Percentiles rank a stretch among this genome's conserved stretches.
These are phyloP conservation scores for Irpex lacteus DNA, from an alignment of 1,284 basidiomycete species.

Conservation along the genomic window DNA sequence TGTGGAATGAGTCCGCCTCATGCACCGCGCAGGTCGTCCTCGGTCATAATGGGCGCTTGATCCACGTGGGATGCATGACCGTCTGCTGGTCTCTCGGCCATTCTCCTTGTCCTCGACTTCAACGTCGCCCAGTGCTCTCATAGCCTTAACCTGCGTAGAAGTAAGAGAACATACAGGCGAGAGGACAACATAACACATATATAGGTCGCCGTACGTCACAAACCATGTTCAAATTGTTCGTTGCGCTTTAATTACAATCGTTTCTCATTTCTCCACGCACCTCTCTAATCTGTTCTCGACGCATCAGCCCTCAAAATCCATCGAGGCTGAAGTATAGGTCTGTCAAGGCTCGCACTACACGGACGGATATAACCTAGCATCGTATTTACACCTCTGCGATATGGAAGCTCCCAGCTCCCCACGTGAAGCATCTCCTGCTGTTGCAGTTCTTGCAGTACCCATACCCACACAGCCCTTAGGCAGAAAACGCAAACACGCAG, in stretches of 20 bases:
- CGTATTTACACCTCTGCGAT: neutral
- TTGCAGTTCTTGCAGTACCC: slow-evolving; percentile 22
- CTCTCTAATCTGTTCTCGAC: neutral
- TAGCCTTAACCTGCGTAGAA: too few species aligned
- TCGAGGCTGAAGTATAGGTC: neutral
- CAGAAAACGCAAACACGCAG: slow-evolving; percentile 41
- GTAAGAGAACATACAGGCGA: neutral
- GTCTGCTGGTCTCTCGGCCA: too few species aligned
- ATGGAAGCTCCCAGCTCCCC: slow-evolving; percentile 27
- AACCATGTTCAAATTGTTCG: neutral
- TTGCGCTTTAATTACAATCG: neutral
- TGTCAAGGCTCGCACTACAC: neutral
- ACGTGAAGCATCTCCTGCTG: slow-evolving; percentile 37
- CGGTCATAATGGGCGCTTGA: too few species aligned
- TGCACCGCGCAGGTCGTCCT: too few species aligned
- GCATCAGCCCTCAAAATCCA: neutral
- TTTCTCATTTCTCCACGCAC: neutral
- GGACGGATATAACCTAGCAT: neutral
- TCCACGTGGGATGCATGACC: too few species aligned
- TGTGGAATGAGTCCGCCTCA: neutral
- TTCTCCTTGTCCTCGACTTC: too few species aligned
- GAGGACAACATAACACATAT: neutral
- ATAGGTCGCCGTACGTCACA: neutral
- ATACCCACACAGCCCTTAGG: slow-evolving; percentile 15
- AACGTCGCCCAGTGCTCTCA: too few species aligned